Conservation (phyloP, 2,329 filamentous ascomycete species). For the Trichophyton benhamiae region DNA sequence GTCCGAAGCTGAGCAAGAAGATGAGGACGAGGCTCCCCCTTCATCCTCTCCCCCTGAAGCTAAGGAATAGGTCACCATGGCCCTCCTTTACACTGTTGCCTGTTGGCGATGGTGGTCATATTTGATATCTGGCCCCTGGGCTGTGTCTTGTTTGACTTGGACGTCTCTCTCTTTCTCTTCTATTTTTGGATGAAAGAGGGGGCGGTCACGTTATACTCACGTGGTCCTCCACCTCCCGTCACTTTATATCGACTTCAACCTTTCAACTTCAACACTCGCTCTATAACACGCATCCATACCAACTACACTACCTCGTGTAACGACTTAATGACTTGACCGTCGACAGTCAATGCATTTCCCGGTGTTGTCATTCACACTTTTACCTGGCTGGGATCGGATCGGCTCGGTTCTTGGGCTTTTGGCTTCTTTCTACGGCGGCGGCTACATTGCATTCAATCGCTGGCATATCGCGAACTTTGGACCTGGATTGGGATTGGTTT, state of each 20-base stretch:
- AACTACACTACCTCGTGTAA: background rate
- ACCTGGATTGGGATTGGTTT: background rate
- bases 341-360: constrained; percentile 2
- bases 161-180: background rate
- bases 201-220: background rate
- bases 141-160: background rate
- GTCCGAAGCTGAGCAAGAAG: background rate
- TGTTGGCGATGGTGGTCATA: background rate
- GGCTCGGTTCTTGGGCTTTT: background rate
- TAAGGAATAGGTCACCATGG: background rate
- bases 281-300: background rate
- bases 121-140: background rate
- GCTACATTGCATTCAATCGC: background rate
- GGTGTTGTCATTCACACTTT: background rate
- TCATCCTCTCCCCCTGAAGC: background rate
- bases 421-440: background rate
- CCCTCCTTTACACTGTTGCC: background rate
- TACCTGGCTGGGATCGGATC: background rate
- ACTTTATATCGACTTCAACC: background rate
- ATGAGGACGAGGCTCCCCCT: background rate
- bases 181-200: background rate
- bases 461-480: background rate
- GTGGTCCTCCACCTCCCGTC: background rate
- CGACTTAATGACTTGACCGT: constrained; percentile 1
- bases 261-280: background rate